Percentiles rank a stretch among this genome's conserved stretches.
phyloP scores from a whole-genome alignment of 108 stramenopile species.

The Nannochloropsis granulata region DNA sequence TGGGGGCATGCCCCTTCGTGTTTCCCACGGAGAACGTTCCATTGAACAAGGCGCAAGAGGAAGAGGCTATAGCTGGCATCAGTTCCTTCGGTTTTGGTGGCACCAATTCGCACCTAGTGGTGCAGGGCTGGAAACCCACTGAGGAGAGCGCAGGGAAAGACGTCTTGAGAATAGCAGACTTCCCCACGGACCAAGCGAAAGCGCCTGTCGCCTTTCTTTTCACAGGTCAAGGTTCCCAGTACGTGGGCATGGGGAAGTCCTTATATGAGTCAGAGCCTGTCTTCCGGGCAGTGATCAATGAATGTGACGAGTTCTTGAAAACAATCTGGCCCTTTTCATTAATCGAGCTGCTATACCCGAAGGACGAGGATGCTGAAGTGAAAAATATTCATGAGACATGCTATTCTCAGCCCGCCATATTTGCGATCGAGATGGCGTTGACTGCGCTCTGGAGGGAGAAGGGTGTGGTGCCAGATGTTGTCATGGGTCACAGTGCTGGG shows the following conservation, averaged over 20 bases:
- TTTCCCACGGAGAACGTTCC: background rate
- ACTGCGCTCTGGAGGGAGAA: background rate
- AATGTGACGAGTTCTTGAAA: conserved; percentile 10
- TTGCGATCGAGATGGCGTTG: conserved; percentile 27
- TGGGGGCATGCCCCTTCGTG: conserved; percentile 4
- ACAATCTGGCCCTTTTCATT: background rate
- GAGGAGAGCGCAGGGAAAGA: background rate
- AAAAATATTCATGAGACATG: conserved; percentile 22
- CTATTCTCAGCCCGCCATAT: conserved; percentile 32
- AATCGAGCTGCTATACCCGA: background rate
- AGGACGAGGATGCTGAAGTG: background rate
- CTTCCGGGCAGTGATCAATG: conserved; percentile 17
- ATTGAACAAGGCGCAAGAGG: background rate
- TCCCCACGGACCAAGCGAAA: background rate
- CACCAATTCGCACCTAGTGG: conserved; percentile 34
- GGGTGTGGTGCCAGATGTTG: conserved; percentile 14
- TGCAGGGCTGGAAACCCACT: background rate
- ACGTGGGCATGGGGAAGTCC: conserved; percentile 25
- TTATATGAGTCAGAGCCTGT: conserved; percentile 17
- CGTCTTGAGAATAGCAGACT: background rate
- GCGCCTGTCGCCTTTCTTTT: conserved; percentile 24
- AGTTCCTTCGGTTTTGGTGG: conserved; percentile 41
- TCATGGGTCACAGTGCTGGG: conserved; percentile 35
- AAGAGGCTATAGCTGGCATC: background rate
- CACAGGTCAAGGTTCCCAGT: conserved; percentile 40